Evolutionary conservation across 306 rosid species (phyloP).

Genomic region (Dryas alaskensis): DNA sequence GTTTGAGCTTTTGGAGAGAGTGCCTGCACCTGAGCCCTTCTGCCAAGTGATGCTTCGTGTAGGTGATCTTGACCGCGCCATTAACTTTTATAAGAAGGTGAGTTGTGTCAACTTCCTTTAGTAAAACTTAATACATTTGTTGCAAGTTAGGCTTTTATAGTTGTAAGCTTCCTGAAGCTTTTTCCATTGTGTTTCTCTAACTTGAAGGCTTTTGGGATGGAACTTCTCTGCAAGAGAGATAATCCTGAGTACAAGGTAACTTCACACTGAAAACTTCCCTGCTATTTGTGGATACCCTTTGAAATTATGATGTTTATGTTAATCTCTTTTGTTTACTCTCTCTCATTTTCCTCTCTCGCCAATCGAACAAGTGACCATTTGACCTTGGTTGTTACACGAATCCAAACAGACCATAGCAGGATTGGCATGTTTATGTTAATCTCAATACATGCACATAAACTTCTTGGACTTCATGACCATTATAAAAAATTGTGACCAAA

Average conservation of each 20-base stretch:
- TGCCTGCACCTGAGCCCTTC: conserved; percentile 68
- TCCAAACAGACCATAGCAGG: too few species aligned
- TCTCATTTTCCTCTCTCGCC: too few species aligned
- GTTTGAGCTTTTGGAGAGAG: conserved; percentile 67
- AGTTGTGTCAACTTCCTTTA: neutral
- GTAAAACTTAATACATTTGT: neutral
- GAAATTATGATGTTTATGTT: neutral
- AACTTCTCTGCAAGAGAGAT: conserved; percentile 63
- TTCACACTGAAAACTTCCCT: neutral
- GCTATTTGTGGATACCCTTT: neutral
- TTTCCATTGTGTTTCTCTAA: conserved; percentile 10
- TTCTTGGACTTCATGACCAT: neutral
- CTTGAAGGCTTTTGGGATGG: conserved; percentile 66
- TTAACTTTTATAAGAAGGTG: conserved; percentile 71
- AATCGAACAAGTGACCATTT: too few species aligned
- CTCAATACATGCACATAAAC: neutral
- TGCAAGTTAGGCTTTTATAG: neutral
- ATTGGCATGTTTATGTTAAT: too few species aligned
- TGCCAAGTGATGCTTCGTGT: conserved; percentile 84
- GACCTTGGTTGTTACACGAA: too few species aligned
- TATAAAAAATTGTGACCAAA: conserved; percentile 3
- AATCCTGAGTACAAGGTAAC: conserved; percentile 68
- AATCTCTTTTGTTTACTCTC: too few species aligned
- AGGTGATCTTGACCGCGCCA: conserved; percentile 71
- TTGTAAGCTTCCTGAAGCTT: neutral